phyloP scores from a whole-genome alignment of 2,329 filamentous ascomycete genomes.

The Epichloe gansuensis region DNA sequence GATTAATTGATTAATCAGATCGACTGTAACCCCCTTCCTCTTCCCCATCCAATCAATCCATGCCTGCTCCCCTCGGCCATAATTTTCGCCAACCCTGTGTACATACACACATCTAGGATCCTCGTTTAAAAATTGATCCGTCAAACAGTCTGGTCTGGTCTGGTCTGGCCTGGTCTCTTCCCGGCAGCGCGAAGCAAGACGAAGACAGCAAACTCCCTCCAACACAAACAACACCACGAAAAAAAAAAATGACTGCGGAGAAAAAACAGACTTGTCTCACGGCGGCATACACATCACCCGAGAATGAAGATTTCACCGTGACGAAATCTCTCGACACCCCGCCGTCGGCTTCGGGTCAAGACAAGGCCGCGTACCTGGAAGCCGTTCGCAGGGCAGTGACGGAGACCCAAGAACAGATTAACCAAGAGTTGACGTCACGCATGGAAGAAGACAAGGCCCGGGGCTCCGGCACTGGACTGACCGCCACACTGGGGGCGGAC shows the following conservation, averaged over 20 bases:
- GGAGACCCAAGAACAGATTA: constrained; percentile 53
- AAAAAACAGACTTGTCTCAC: constrained; percentile 19
- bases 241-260: background rate
- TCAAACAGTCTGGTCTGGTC: too few relatives aligned
- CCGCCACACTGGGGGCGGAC: constrained; percentile 23
- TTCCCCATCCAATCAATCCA: background rate
- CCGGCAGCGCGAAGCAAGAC: background rate
- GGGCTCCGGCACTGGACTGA: constrained; percentile 19
- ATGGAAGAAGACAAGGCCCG: constrained; percentile 62
- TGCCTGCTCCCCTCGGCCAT: background rate
- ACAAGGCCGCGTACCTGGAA: constrained; percentile 48
- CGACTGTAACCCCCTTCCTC: too few relatives aligned
- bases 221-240: background rate
- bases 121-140: too few relatives aligned
- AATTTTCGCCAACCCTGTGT: background rate
- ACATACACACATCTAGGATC: background rate
- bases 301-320: constrained; percentile 35
- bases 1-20: too few relatives aligned
- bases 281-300: constrained; percentile 42
- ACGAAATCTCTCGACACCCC: constrained; percentile 24
- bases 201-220: background rate
- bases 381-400: constrained; percentile 44
- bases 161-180: too few relatives aligned
- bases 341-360: constrained; percentile 23
- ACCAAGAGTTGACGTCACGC: constrained; percentile 56